Conservation (phyloP, 2,329 filamentous ascomycete species). For the Trichoderma sp. region DNA sequence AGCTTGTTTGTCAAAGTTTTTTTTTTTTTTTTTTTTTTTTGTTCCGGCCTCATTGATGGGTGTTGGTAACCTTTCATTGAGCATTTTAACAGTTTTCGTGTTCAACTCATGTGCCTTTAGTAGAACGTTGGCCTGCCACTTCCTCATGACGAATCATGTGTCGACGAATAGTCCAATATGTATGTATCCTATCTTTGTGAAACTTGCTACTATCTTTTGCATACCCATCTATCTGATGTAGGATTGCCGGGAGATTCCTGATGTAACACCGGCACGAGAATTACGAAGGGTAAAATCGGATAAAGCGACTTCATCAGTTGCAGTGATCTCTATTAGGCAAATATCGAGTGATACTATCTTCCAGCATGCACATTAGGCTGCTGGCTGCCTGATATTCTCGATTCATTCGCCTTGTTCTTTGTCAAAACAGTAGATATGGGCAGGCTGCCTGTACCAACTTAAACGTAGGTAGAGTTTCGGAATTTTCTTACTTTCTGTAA, state of each 20-base stretch:
- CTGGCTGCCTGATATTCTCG: neutral
- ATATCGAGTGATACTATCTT: neutral
- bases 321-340: neutral
- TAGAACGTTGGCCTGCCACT: neutral
- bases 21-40: neutral
- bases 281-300: neutral
- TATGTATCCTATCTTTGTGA: neutral
- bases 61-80: too few relatives aligned
- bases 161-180: neutral
- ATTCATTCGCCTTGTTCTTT: neutral
- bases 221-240: neutral
- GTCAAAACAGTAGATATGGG: neutral
- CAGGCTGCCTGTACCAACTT: neutral
- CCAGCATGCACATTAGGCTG: too few relatives aligned
- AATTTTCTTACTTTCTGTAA: neutral
- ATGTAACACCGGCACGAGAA: neutral
- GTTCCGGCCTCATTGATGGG: neutral
- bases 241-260: neutral
- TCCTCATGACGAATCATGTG: neutral
- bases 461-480: neutral
- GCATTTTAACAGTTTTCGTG: too few relatives aligned
- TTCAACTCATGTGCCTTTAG: neutral
- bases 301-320: neutral
- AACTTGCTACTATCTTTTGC: neutral
- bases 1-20: neutral